Percentiles rank a stretch among this genome's conserved stretches.
Conservation (phyloP, 2,329 filamentous ascomycete species). For the Fusarium stilboides region DNA sequence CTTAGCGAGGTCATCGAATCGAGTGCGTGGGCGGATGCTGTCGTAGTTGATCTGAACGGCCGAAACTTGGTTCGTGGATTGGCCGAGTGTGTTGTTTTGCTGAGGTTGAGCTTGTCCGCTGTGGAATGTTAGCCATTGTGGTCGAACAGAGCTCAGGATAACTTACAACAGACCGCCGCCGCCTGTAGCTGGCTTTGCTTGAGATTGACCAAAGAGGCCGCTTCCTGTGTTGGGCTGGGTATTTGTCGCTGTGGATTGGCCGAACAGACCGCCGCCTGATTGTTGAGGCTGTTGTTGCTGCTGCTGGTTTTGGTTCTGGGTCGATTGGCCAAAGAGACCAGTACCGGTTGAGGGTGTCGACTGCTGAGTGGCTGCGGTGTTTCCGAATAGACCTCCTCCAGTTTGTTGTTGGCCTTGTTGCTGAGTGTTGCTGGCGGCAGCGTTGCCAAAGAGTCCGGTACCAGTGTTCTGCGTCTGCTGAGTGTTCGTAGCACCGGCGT, state of each 20-base stretch:
- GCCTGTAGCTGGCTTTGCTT: conserved; percentile 51
- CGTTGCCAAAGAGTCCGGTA: conserved; percentile 53
- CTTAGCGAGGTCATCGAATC: conserved; percentile 91
- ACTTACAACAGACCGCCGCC: conserved; percentile 53
- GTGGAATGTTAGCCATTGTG: conserved; percentile 35
- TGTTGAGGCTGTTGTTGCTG: conserved; percentile 45
- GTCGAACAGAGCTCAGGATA: background rate
- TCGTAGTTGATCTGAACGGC: conserved; percentile 84
- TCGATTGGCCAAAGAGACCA: conserved; percentile 49
- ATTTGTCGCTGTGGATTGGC: conserved; percentile 38
- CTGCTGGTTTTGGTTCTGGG: conserved; percentile 40
- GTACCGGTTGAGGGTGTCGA: conserved; percentile 28
- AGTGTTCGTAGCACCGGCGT: conserved; percentile 42
- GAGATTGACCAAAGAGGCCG: conserved; percentile 55
- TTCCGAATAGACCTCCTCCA: conserved; percentile 45
- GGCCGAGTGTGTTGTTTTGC: conserved; percentile 45
- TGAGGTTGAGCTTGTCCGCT: conserved; percentile 53
- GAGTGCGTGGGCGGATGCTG: conserved; percentile 87
- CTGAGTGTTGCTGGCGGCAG: conserved; percentile 41
- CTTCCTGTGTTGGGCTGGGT: conserved; percentile 46
- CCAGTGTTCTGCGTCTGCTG: conserved; percentile 49
- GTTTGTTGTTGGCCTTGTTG: conserved; percentile 45
- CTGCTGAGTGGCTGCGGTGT: conserved; percentile 29
- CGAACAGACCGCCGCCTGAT: conserved; percentile 52
- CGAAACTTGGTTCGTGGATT: conserved; percentile 69